Evolutionary conservation across 2,329 filamentous ascomycete species (phyloP), one percentile per base, ranked within the genome.

Genomic region (Volutella citrinella): DNA sequence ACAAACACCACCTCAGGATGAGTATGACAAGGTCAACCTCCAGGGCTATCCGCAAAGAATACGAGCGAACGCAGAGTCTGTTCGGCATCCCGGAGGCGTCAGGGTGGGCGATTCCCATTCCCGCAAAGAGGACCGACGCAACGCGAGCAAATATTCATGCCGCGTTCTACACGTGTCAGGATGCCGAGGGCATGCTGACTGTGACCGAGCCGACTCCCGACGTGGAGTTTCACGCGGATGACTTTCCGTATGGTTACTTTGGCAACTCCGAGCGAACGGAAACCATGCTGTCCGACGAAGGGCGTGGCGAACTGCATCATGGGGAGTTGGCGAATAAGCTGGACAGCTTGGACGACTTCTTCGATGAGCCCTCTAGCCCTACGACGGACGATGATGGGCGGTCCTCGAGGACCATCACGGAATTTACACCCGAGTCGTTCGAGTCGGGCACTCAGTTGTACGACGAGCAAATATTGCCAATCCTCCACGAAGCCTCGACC

Each of bases 21-120:
- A 97, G 91, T 61, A 96, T 98, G 88, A 90, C 89, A 6, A 84
- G 87, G 10, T 82, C 86, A 2, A 88, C 89, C 4, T 93, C 89
- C 1, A 84, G 86, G 49, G 80, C 84, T 0, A 84, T 93, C 30
- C 82, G 87, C 30, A 97, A 96, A 57, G 90, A 97, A 62, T 97
- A 95, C 51, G 91, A 95, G 56, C 82, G 87, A 15, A 95, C 88
- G 0, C 86, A 95, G 58, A 96, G 89, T 54, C 66, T 98, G 20
- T 98, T 97, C 58, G 94, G 94, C 18, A 97, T 98, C 38, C 93
- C 93, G 0, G 91, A 97, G 57, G 83, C 89, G 15, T 93, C 87
- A 12, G 93, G 93, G 3, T 98, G 93, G 93, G 93, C 93, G 0
- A 88, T 98, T 27, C 91, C 93, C 0, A 80, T 94, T 57, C 93